phyloP scores from a whole-genome alignment of 116 monocot genomes.

The Trichopus zeylanicus region DNA sequence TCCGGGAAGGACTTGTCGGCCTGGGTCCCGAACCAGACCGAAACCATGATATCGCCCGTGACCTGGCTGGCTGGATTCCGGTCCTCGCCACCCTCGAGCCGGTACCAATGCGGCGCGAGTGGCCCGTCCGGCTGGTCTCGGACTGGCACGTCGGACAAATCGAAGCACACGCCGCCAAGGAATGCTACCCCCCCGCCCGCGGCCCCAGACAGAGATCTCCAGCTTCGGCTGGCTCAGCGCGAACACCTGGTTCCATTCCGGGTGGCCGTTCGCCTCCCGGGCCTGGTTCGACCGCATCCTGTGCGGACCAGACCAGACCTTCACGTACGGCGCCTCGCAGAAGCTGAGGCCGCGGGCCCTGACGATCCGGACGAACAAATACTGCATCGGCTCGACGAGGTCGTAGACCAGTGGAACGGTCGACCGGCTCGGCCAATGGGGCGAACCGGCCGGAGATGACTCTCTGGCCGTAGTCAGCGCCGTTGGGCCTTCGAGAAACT shows the following conservation, averaged over 20 bases:
- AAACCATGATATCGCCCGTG: slow-evolving; percentile 74
- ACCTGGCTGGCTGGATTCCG: slow-evolving; percentile 5
- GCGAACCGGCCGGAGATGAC: slow-evolving; percentile 43
- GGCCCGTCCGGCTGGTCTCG: slow-evolving; percentile 85
- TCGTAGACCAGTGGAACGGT: slow-evolving; percentile 30
- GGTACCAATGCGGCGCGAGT: slow-evolving; percentile 92
- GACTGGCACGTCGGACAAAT: slow-evolving; percentile 83
- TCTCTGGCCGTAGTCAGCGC: slow-evolving; percentile 18
- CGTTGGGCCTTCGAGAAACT: slow-evolving; percentile 7
- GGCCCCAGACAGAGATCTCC: slow-evolving; percentile 73
- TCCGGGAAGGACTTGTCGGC: slow-evolving; percentile 93
- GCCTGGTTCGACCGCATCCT: slow-evolving; percentile 31
- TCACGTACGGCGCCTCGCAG: slow-evolving; percentile 56
- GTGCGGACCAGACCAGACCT: slow-evolving; percentile 45
- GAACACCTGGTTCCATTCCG: slow-evolving; percentile 86
- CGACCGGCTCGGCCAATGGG: not conserved
- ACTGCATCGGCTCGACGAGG: slow-evolving; percentile 89
- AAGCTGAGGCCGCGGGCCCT: slow-evolving; percentile 51
- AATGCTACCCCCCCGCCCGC: slow-evolving; percentile 30
- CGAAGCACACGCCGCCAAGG: slow-evolving; percentile 91
- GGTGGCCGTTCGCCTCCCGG: slow-evolving; percentile 28
- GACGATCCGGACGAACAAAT: slow-evolving; percentile 72
- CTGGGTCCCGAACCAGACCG: slow-evolving; percentile 94
- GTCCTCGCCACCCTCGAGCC: slow-evolving; percentile 65
- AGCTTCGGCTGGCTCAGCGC: slow-evolving; percentile 58